Conservation (phyloP, 768 basidiomycete genomes). For the Mrakia blollopis region DNA sequence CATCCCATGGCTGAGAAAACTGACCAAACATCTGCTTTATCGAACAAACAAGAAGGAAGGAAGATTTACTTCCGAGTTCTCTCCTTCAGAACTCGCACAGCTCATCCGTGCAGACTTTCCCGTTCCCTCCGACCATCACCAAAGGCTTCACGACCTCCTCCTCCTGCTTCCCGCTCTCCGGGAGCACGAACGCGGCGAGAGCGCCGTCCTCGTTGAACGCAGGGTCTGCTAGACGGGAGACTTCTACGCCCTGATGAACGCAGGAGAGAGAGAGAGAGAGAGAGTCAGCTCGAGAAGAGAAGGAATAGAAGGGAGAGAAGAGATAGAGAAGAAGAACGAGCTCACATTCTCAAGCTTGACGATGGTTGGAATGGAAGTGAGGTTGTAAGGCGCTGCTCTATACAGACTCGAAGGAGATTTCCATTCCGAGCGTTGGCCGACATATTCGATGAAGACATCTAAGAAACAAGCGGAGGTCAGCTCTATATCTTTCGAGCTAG, state of each 20-base stretch:
- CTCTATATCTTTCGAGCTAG: not conserved
- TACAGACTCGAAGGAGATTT: not conserved
- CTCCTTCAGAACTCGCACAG: not conserved
- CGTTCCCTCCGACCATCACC: conserved; percentile 1
- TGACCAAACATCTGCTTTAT: not conserved
- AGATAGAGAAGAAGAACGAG: not conserved
- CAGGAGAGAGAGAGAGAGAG: not conserved
- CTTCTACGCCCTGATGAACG: conserved; percentile 4
- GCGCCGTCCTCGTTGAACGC: not conserved
- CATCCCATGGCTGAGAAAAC: too few species aligned
- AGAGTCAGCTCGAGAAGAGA: not conserved
- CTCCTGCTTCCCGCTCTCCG: not conserved
- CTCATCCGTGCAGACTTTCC: conserved; percentile 7
- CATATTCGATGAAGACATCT: conserved; percentile 4
- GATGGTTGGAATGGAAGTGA: conserved; percentile 4
- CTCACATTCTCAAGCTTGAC: conserved; percentile 5
- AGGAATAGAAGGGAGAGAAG: not conserved
- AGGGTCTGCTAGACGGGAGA: conserved; percentile 9
- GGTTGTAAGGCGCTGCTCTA: not conserved
- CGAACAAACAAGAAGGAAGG: not conserved
- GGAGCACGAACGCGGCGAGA: conserved; percentile 4
- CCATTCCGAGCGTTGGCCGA: conserved; percentile 8
- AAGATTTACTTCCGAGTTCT: not conserved
- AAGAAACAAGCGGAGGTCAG: not conserved
- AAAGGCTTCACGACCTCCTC: conserved; percentile 9